phyloP scores from a whole-genome alignment of 257 asterid genomes.

The Solanum phureja region DNA sequence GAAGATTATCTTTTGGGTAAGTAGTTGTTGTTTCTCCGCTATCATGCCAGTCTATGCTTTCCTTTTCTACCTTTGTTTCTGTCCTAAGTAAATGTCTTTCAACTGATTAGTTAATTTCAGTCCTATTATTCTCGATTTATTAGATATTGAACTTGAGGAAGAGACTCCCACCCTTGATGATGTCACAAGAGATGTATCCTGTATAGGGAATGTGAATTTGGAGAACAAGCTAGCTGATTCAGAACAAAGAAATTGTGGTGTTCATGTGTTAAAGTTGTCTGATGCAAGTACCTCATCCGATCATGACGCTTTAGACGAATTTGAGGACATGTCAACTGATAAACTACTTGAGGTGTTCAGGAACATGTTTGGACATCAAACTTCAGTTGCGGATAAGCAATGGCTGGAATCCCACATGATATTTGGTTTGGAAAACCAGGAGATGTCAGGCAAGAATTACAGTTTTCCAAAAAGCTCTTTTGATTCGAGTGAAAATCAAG shows the following conservation, averaged over 20 bases:
- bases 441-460: background rate
- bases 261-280: background rate
- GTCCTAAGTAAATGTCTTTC: background rate
- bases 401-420: background rate
- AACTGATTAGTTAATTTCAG: background rate
- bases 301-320: background rate
- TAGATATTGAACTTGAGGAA: background rate
- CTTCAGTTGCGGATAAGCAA: background rate
- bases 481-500: background rate
- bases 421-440: background rate
- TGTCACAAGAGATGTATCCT: background rate
- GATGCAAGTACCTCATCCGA: background rate
- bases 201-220: background rate
- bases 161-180: background rate
- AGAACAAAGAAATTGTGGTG: background rate
- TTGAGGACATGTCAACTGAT: background rate
- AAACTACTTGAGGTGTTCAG: background rate
- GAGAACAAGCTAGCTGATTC: background rate
- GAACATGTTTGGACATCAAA: background rate
- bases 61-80: background rate
- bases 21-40: background rate
- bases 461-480: background rate
- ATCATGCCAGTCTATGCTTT: background rate
- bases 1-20: constrained; percentile 10
- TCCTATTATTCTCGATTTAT: background rate